Conservation (phyloP, 2,329 filamentous ascomycete genomes). For the Kalaharituber pfeilii region DNA sequence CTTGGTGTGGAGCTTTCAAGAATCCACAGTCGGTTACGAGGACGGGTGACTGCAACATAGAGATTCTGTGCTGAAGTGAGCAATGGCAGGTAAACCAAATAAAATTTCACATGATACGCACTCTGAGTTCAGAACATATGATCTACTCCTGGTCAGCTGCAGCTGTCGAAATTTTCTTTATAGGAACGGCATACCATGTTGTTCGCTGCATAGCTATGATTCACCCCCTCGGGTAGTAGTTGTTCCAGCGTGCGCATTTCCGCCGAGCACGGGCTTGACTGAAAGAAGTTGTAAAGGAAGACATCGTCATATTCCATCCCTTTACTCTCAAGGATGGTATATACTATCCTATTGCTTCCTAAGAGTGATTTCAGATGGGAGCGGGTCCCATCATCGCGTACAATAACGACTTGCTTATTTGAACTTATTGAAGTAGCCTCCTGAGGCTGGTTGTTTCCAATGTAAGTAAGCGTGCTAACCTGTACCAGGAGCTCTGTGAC, state of each 20-base stretch:
- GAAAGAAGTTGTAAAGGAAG: constrained; percentile 19
- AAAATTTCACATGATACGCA: neutral
- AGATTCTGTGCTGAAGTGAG: constrained; percentile 6
- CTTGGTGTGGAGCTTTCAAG: constrained; percentile 5
- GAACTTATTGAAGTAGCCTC: no score
- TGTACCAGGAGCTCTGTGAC: neutral
- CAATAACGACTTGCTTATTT: constrained; percentile 25
- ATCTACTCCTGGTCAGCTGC: no score
- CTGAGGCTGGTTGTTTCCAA: constrained; percentile 21
- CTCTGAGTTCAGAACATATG: neutral
- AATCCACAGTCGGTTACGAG: constrained; percentile 10
- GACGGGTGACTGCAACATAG: constrained; percentile 11
- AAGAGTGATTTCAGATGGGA: constrained; percentile 13
- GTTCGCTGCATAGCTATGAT: constrained; percentile 8
- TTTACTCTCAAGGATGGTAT: constrained; percentile 26
- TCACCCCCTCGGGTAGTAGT: neutral
- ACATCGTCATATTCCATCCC: constrained; percentile 27
- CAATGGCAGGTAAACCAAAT: neutral
- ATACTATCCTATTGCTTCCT: constrained; percentile 16
- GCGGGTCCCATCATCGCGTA: constrained; percentile 23
- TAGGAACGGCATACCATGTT: neutral
- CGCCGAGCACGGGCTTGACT: neutral
- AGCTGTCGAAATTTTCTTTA: no score
- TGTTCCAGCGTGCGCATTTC: neutral
- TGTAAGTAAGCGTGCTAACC: constrained; percentile 18